Evolutionary conservation across 345 rosid species (phyloP).

Genomic region (Erysimum cheiranthoides): DNA sequence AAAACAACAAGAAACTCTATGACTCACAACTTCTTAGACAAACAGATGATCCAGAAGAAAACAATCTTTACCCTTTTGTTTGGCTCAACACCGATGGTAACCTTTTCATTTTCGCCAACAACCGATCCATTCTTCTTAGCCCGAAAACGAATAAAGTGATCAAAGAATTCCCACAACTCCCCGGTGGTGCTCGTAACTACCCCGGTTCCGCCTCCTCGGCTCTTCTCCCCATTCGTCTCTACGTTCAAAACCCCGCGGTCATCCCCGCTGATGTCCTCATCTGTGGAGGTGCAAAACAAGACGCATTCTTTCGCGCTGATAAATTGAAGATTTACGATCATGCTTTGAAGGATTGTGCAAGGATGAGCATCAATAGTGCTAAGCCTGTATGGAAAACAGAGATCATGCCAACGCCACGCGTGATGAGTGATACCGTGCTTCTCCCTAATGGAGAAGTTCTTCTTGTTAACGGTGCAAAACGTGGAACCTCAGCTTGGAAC

Average conservation of each 20-base stretch:
- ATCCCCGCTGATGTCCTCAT: conserved; percentile 58
- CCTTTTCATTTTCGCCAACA: conserved; percentile 80
- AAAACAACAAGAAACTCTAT: conserved; percentile 46
- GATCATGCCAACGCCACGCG: conserved; percentile 69
- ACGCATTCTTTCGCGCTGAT: conserved; percentile 49
- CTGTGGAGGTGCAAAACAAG: conserved; percentile 61
- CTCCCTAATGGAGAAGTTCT: conserved; percentile 77
- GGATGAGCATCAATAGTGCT: conserved; percentile 52
- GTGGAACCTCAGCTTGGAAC: conserved; percentile 69
- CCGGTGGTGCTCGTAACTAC: conserved; percentile 78
- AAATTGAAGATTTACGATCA: conserved; percentile 11
- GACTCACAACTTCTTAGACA: conserved; percentile 56
- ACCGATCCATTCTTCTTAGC: conserved; percentile 67
- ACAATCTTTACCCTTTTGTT: conserved; percentile 85
- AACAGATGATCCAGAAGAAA: conserved; percentile 61
- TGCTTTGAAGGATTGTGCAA: conserved; percentile 65
- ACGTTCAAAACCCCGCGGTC: not conserved
- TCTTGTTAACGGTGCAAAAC: conserved; percentile 65
- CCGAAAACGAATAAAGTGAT: conserved; percentile 55
- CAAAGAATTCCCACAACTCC: conserved; percentile 65
- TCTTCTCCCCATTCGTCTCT: conserved; percentile 64
- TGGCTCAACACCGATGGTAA: conserved; percentile 82
- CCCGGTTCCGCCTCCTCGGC: conserved; percentile 69
- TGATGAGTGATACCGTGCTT: conserved; percentile 71
- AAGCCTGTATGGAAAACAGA: conserved; percentile 62